Conservation (phyloP, 805 yeast species). For the Wickerhamiella nectarea region DNA sequence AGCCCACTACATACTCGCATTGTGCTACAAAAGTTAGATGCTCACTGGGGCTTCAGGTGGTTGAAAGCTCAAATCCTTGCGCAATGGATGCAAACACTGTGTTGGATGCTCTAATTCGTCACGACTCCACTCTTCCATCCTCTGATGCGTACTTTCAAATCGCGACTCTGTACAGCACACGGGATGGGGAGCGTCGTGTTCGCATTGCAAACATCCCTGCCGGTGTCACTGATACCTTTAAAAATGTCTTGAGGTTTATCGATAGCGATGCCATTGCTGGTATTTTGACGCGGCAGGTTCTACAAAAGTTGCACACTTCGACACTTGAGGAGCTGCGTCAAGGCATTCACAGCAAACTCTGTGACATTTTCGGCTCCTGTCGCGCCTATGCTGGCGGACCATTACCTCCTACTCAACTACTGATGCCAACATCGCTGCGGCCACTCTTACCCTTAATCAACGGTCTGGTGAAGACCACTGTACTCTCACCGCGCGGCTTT, state of each 20-base stretch:
- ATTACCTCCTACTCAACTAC: conserved; percentile 44
- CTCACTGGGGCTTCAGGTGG: conserved; percentile 74
- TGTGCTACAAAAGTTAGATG: conserved; percentile 75
- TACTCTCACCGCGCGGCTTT: conserved; percentile 39
- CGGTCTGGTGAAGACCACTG: conserved; percentile 53
- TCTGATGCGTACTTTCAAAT: conserved; percentile 79
- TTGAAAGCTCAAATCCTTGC: conserved; percentile 13
- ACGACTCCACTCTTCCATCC: background rate
- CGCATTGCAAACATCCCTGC: conserved; percentile 76
- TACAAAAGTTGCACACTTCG: conserved; percentile 28
- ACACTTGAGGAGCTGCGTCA: conserved; percentile 32
- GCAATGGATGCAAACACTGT: background rate
- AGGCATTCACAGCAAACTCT: conserved; percentile 39
- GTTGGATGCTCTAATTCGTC: conserved; percentile 27
- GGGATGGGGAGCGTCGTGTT: conserved; percentile 63
- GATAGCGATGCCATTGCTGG: conserved; percentile 57
- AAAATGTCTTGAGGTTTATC: conserved; percentile 62
- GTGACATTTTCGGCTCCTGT: conserved; percentile 46
- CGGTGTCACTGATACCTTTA: conserved; percentile 61
- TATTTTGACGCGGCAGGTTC: conserved; percentile 39
- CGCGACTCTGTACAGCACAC: conserved; percentile 72
- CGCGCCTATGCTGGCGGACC: conserved; percentile 32
- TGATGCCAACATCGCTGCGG: conserved; percentile 69
- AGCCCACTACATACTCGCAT: conserved; percentile 51
- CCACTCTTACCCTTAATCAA: conserved; percentile 55